Conservation (phyloP, 768 basidiomycete genomes). For the Russula sp. region DNA sequence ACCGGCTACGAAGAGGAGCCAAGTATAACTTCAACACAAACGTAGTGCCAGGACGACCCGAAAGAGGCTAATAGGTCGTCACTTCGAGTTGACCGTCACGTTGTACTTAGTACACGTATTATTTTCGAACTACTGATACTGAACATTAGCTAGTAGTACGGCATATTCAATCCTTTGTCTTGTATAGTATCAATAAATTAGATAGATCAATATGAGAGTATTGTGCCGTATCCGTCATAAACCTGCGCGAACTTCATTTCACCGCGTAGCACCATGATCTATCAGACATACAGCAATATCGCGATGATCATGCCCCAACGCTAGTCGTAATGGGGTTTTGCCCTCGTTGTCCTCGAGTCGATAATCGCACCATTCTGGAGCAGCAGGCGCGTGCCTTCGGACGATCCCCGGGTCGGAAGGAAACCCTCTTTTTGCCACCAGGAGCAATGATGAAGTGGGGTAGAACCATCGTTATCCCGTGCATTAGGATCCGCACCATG, state of each 20-base stretch:
- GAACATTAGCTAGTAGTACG: not conserved
- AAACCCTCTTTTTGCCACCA: no score
- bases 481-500: not conserved
- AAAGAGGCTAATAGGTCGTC: no score
- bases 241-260: not conserved
- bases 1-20: no score
- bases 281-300: not conserved
- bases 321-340: not conserved
- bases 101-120: no score
- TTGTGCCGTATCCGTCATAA: not conserved
- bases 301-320: not conserved
- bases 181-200: not conserved
- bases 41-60: no score
- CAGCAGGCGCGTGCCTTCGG: not conserved
- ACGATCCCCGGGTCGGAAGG: no score
- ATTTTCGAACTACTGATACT: no score
- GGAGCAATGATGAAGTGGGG: not conserved
- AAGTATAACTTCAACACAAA: no score
- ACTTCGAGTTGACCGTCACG: no score
- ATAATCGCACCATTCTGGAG: constrained; percentile 7
- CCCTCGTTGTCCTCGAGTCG: not conserved
- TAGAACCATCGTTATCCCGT: not conserved
- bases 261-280: not conserved
- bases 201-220: no score
- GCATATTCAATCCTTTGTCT: not conserved